phyloP scores from a whole-genome alignment of 305 asterid genomes.

The Solanum hybrid region DNA sequence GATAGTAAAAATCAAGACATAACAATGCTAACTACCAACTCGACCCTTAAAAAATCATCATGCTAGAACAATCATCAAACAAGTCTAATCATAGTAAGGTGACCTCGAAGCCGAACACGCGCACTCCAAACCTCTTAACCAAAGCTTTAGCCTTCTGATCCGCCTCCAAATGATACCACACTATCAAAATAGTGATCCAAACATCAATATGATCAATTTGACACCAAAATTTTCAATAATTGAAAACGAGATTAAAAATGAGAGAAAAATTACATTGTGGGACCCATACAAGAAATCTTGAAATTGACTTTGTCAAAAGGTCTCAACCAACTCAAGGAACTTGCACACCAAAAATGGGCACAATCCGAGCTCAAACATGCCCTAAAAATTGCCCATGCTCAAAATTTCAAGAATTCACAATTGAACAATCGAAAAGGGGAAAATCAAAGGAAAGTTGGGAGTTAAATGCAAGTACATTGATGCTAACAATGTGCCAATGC shows the following conservation, averaged over 20 bases:
- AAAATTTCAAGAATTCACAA: neutral
- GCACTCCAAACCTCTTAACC: neutral
- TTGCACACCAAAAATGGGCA: neutral
- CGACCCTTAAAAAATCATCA: neutral
- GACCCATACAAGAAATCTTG: neutral
- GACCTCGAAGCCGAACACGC: neutral
- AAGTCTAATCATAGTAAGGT: neutral
- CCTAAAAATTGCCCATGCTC: neutral
- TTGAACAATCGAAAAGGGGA: neutral
- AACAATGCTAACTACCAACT: neutral
- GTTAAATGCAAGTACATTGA: neutral
- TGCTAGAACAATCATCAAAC: no score
- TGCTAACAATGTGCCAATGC: neutral
- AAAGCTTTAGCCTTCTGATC: neutral
- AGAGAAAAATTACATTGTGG: neutral
- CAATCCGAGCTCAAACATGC: neutral
- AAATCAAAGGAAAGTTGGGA: neutral
- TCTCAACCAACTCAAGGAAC: no score
- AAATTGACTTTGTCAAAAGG: neutral
- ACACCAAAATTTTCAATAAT: neutral
- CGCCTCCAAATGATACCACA: neutral
- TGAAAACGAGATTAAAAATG: neutral
- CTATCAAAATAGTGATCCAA: neutral
- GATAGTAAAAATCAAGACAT: no score
- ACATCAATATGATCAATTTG: neutral